Evolutionary conservation across 2,329 filamentous ascomycete species (phyloP), one percentile per base, ranked within the genome.

Genomic region (Clarireedia homoeocarpa): DNA sequence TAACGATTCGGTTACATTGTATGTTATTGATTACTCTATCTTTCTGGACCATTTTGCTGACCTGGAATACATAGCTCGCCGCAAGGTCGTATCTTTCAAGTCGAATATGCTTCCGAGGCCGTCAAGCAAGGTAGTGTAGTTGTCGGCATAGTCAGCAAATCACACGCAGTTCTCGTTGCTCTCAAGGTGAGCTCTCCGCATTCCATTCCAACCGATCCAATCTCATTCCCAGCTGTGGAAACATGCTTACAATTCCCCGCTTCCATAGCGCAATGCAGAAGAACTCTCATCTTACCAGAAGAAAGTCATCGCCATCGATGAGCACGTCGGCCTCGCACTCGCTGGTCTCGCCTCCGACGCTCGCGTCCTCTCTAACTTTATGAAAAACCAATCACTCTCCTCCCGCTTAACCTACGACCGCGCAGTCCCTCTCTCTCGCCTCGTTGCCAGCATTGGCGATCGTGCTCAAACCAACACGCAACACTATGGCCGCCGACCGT

Each of bases 1-100:
- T 79, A 99, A 99, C 84, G 94, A 99, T 76, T 95, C 92, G 62
- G 91, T 97, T 77, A 99, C 94, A 77, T 99, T 97, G 91, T 96
- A 81, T 76, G 86, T 75, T 70, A 24, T 53, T 15, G 51, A 42
- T 10, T 36, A 34, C 40, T 44, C 9, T 17, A 44, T 20, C 6
- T 23, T 17, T 14, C 7, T 20, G 53, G 53, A 26, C 27, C 27
- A 30, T 7, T 46, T 53, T 56, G 58, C 65, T 65, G 68, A 69
- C 57, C 57, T 60, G 14, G 10, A 15, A 49, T 56, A n/a, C 48
- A 56, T 69, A 96, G 91, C 84, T 99, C 94, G 68, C 94, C 94
- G 62, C 94, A 99, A 80, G 94, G 94, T 72, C 89, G 94, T 72
- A 97, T 99, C 79, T 99, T 99, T 77, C 94, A 99, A 75, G 95